Evolutionary conservation across 306 rosid genomes (phyloP).

Genomic region (Echinosophora koreensis): DNA sequence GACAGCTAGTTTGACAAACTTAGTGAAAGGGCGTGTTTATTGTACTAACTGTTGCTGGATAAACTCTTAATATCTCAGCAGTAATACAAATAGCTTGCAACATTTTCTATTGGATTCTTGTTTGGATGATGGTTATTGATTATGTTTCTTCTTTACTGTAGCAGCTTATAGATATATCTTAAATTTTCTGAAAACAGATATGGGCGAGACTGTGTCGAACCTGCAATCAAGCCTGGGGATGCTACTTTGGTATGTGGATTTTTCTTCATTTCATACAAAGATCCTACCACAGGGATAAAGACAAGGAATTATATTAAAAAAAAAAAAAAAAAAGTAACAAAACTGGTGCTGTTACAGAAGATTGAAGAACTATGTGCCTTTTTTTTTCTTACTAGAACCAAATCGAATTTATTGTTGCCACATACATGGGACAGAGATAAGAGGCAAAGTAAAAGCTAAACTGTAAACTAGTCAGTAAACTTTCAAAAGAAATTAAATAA

Average conservation of each 20-base stretch:
- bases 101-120: conserved; percentile 1
- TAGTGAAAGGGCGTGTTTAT: conserved; percentile 4
- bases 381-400: no score
- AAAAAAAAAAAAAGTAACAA: neutral
- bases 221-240: conserved; percentile 92
- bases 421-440: no score
- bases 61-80: neutral
- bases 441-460: no score
- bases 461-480: neutral
- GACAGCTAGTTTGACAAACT: conserved; percentile 1
- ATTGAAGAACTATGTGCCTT: neutral
- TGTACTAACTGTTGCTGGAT: neutral
- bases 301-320: neutral
- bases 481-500: neutral
- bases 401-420: no score
- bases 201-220: conserved; percentile 88
- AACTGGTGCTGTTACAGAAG: neutral
- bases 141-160: no score
- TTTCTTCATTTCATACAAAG: conserved; percentile 8
- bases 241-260: conserved; percentile 72
- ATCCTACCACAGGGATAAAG: neutral
- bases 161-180: conserved; percentile 38
- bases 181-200: conserved; percentile 61
- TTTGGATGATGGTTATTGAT: no score
- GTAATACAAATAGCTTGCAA: neutral